Evolutionary conservation across 352 stramenopile genomes (phyloP).

Genomic region (Globisporangium iwayamae): DNA sequence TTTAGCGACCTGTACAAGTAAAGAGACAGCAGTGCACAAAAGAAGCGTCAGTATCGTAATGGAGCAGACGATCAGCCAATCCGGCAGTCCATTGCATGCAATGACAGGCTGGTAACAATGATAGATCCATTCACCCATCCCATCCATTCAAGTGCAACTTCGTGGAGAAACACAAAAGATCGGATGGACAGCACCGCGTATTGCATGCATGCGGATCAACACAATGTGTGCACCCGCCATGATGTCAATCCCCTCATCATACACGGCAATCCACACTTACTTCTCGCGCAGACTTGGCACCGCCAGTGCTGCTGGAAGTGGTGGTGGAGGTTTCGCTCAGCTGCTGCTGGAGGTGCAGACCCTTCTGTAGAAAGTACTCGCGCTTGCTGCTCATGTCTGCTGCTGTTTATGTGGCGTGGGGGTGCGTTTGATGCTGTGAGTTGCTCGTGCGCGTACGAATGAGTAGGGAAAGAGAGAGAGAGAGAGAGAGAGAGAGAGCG

Average conservation of each 20-base stretch:
- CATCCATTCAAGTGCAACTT: conserved; percentile 4
- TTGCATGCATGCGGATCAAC: neutral
- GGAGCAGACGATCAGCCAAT: too few relatives aligned
- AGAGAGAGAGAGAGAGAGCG: conserved; percentile 1
- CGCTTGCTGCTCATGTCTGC: conserved; percentile 78
- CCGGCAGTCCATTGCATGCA: neutral
- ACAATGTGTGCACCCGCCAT: neutral
- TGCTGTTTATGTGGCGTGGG: conserved; percentile 28
- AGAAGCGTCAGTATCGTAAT: too few relatives aligned
- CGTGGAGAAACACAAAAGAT: neutral
- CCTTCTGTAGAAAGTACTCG: conserved; percentile 83
- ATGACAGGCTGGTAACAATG: neutral
- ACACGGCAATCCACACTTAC: conserved; percentile 25
- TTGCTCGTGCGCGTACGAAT: conserved; percentile 11
- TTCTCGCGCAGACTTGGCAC: conserved; percentile 52
- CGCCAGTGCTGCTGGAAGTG: conserved; percentile 15
- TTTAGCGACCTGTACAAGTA: conserved; percentile 47
- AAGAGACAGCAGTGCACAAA: neutral
- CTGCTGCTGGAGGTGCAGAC: conserved; percentile 77
- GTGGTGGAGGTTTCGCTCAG: conserved; percentile 45
- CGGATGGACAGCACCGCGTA: neutral
- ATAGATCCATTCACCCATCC: neutral
- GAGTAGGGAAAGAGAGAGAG: neutral
- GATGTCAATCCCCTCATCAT: neutral
- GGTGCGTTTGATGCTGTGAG: conserved; percentile 10